Evolutionary conservation across 2,329 filamentous ascomycete genomes (phyloP).

Genomic region (Rhytidhysteron rufulum): DNA sequence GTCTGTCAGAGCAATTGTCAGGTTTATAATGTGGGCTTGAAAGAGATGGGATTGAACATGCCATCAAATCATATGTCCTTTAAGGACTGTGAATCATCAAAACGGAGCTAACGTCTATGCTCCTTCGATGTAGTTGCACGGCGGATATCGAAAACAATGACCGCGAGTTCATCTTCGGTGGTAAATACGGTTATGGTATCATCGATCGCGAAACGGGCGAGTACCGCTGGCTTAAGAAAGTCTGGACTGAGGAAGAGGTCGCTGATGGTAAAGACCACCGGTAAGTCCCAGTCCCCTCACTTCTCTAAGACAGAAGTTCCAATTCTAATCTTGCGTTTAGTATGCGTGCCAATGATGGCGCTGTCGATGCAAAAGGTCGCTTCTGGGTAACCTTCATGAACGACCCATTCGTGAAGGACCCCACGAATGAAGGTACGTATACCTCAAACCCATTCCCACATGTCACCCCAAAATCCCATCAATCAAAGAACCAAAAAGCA

Average conservation of each 20-base stretch:
- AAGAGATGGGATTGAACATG: too few species aligned
- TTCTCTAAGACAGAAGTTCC: too few species aligned
- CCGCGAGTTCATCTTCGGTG: slow-evolving; percentile 69
- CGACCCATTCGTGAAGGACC: slow-evolving; percentile 63
- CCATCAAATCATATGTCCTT: too few species aligned
- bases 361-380: slow-evolving; percentile 71
- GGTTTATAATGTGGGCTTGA: too few species aligned
- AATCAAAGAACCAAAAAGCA: too few species aligned
- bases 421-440: slow-evolving; percentile 34
- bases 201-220: slow-evolving; percentile 61
- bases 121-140: slow-evolving; percentile 42
- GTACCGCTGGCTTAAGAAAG: slow-evolving; percentile 54
- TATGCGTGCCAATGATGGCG: slow-evolving; percentile 75
- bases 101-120: too few species aligned
- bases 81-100: too few species aligned
- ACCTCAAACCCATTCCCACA: neutral
- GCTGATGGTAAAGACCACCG: slow-evolving; percentile 43
- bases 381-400: slow-evolving; percentile 90
- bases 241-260: slow-evolving; percentile 51
- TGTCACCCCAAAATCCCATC: neutral
- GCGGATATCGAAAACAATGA: slow-evolving; percentile 70
- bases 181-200: slow-evolving; percentile 78
- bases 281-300: slow-evolving; percentile 28
- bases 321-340: too few species aligned
- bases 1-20: too few species aligned